A percentile compares a stretch with the other conserved stretches of the same genome.
phyloP scores from a whole-genome alignment of 148 eudicot species.

The Fagopyrum tataricum region DNA sequence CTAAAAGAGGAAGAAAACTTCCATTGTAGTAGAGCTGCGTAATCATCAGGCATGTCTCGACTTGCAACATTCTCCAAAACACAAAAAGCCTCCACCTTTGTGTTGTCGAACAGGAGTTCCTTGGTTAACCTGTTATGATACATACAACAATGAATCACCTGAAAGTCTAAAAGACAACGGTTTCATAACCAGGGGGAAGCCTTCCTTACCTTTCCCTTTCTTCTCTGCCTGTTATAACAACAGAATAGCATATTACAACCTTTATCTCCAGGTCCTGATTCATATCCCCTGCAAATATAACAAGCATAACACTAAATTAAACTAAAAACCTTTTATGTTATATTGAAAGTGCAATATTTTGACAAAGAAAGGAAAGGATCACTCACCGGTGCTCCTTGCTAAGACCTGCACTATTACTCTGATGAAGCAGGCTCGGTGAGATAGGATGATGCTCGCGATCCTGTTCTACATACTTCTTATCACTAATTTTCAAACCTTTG shows the following conservation, averaged over 20 bases:
- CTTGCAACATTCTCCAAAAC: slow-evolving; percentile 53
- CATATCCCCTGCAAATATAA: slow-evolving; percentile 79
- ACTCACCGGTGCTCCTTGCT: slow-evolving; percentile 73
- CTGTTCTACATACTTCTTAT: slow-evolving; percentile 38
- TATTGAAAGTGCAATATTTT: neutral
- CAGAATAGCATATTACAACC: slow-evolving; percentile 82
- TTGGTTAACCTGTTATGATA: slow-evolving; percentile 43
- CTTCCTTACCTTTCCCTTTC: slow-evolving; percentile 47
- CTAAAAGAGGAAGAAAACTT: neutral
- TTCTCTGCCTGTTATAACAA: slow-evolving; percentile 59
- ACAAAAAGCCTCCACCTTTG: slow-evolving; percentile 48
- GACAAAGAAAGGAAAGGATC: neutral
- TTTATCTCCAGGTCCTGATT: slow-evolving; percentile 65
- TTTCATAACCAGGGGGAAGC: neutral
- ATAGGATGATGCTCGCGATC: slow-evolving; percentile 55
- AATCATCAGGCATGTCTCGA: slow-evolving; percentile 13
- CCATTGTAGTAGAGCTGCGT: slow-evolving; percentile 10
- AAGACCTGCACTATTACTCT: slow-evolving; percentile 26
- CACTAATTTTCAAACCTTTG: slow-evolving; percentile 45
- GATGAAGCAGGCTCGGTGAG: slow-evolving; percentile 89
- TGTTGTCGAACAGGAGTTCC: slow-evolving; percentile 32
- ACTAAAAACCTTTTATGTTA: neutral
- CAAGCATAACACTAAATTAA: neutral
- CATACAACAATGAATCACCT: neutral
- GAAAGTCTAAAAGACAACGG: slow-evolving; percentile 4